Evolutionary conservation across 208 protist species (phyloP).

Genomic region (Leishmania gerbilli): DNA sequence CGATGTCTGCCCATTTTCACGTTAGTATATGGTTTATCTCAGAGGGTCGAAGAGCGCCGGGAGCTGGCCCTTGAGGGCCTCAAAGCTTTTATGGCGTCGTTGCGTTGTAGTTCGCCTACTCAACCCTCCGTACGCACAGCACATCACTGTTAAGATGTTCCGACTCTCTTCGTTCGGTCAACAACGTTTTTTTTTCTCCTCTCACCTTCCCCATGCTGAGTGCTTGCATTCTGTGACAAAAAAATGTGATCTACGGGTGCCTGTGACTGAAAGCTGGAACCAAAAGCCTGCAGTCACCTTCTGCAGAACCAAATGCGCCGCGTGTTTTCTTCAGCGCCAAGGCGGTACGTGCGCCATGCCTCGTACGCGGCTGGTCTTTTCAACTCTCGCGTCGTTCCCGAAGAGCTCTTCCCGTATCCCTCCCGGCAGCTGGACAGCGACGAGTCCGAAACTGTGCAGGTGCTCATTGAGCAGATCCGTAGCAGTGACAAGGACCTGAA

Average conservation of each 20-base stretch:
- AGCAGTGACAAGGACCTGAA: slow-evolving; percentile 62
- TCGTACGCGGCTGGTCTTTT: slow-evolving; percentile 87
- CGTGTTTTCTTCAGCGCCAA: slow-evolving; percentile 21
- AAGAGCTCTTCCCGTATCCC: slow-evolving; percentile 84
- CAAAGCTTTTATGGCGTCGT: neutral
- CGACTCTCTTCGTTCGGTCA: neutral
- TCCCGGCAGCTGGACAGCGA: slow-evolving; percentile 71
- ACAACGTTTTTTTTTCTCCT: neutral
- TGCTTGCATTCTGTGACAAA: neutral
- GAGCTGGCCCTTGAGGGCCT: neutral
- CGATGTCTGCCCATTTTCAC: neutral
- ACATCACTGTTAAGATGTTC: neutral
- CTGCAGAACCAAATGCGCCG: slow-evolving; percentile 41
- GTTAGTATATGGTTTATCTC: neutral
- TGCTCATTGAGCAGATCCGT: slow-evolving; percentile 75
- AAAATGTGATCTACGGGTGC: neutral
- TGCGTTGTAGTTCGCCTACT: neutral
- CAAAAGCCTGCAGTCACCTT: neutral
- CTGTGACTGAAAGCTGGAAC: neutral
- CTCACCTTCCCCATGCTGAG: neutral
- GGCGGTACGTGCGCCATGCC: slow-evolving; percentile 38
- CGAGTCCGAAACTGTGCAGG: slow-evolving; percentile 78
- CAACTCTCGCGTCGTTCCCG: slow-evolving; percentile 71
- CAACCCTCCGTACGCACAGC: neutral
- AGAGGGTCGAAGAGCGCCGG: neutral